Evolutionary conservation across 805 yeast genomes (phyloP).

Genomic region (Saccharomycopsis oosterbeekiorum): DNA sequence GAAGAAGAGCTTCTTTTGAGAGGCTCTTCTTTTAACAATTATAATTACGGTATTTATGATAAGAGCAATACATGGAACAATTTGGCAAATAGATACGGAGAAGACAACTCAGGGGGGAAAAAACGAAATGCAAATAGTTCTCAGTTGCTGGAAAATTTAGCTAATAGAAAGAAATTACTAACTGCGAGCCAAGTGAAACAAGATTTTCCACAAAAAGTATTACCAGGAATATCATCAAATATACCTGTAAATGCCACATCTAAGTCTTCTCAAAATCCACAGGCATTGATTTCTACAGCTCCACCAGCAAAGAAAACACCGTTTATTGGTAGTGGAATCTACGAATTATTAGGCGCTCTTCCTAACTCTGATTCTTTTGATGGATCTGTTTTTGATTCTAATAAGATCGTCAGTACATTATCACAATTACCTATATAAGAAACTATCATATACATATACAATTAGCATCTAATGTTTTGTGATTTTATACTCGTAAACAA

Average conservation of each 20-base stretch:
- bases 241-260: not conserved
- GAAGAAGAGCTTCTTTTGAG: not conserved
- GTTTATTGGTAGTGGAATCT: slow-evolving; percentile 33
- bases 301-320: slow-evolving; percentile 11
- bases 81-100: not conserved
- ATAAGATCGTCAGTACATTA: slow-evolving; percentile 34
- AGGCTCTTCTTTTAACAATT: not conserved
- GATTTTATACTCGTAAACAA: too few species aligned
- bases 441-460: not conserved
- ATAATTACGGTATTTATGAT: not conserved
- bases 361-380: slow-evolving; percentile 53
- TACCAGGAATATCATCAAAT: not conserved
- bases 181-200: not conserved
- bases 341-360: slow-evolving; percentile 43
- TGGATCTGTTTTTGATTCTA: slow-evolving; percentile 44
- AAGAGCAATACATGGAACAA: not conserved
- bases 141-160: not conserved
- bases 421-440: not conserved
- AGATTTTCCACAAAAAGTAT: not conserved
- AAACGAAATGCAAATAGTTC: not conserved
- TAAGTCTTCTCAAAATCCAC: not conserved
- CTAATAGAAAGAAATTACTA: not conserved
- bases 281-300: not conserved
- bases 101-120: not conserved
- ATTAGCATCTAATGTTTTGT: too few species aligned